Percentiles rank a stretch among this genome's conserved stretches.
phyloP scores from a whole-genome alignment of 108 stramenopile genomes.

The Seminavis robusta region DNA sequence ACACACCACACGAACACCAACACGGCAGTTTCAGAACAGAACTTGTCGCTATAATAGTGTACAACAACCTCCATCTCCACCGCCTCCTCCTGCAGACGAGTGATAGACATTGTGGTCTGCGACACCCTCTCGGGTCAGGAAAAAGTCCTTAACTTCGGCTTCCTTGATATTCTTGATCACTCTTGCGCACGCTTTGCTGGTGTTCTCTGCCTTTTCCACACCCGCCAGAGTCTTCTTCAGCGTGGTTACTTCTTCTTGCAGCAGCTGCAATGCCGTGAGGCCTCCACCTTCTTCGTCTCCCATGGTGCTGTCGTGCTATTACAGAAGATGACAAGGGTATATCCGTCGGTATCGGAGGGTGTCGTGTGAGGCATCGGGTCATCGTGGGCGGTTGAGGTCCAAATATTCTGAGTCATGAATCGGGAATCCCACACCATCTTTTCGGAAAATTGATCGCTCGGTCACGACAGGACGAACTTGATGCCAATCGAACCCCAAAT shows the following conservation, averaged over 20 bases:
- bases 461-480: no score
- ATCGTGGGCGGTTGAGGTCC: no score
- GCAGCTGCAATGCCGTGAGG: slow-evolving; percentile 35
- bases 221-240: slow-evolving; percentile 24
- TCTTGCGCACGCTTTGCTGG: slow-evolving; percentile 22
- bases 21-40: not conserved
- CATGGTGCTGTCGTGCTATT: slow-evolving; percentile 31
- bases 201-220: slow-evolving; percentile 36
- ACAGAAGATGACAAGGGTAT: no score
- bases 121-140: slow-evolving; percentile 36
- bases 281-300: slow-evolving; percentile 39
- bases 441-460: no score
- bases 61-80: slow-evolving; percentile 42
- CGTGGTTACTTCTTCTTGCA: slow-evolving; percentile 30
- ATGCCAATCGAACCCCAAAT: no score
- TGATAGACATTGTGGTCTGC: slow-evolving; percentile 39
- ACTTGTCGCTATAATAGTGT: no score
- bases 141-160: slow-evolving; percentile 35
- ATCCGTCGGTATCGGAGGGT: no score
- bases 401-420: slow-evolving; percentile 5
- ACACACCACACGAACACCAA: not conserved
- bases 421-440: no score
- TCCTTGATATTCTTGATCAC: slow-evolving; percentile 25
- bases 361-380: no score
- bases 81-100: slow-evolving; percentile 17